A percentile compares a stretch with the other conserved stretches of the same genome.
phyloP scores from a whole-genome alignment of 805 yeast species.

The Metschnikowia shivogae region DNA sequence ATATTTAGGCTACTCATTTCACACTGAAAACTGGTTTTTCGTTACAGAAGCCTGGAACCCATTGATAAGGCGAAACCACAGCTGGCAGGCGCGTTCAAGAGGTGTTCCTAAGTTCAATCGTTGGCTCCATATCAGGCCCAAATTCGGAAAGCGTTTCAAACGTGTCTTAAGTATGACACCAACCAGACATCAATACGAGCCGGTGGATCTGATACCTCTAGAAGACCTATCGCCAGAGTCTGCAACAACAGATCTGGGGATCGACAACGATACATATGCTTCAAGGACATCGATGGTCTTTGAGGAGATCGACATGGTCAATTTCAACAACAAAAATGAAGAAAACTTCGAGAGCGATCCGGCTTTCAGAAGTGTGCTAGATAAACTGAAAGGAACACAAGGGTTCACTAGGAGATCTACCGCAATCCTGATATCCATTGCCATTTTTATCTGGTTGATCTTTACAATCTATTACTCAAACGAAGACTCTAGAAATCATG shows the following conservation, averaged over 20 bases:
- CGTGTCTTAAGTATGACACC: background rate
- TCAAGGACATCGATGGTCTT: constrained; percentile 25
- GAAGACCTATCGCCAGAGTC: constrained; percentile 4
- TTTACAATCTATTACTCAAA: constrained; percentile 27
- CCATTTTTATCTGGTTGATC: constrained; percentile 24
- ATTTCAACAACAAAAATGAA: constrained; percentile 14
- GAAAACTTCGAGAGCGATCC: constrained; percentile 12
- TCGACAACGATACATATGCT: constrained; percentile 2
- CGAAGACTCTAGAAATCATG: constrained; percentile 15
- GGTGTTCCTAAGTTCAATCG: no score
- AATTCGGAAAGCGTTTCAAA: background rate
- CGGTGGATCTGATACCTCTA: constrained; percentile 7
- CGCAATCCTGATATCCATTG: background rate
- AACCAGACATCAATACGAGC: background rate
- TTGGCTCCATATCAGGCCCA: no score
- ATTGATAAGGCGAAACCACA: no score
- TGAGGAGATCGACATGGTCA: constrained; percentile 25
- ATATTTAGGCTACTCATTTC: no score
- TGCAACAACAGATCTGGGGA: background rate
- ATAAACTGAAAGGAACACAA: constrained; percentile 3
- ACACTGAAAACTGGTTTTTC: no score
- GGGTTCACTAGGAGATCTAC: constrained; percentile 4
- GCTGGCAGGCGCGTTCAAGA: no score
- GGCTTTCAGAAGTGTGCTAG: constrained; percentile 7
- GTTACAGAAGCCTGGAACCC: no score